These are phyloP conservation scores for Pestalotiopsis sp. DNA, from an alignment of 2,329 filamentous ascomycete species.

Conservation along the genomic window DNA sequence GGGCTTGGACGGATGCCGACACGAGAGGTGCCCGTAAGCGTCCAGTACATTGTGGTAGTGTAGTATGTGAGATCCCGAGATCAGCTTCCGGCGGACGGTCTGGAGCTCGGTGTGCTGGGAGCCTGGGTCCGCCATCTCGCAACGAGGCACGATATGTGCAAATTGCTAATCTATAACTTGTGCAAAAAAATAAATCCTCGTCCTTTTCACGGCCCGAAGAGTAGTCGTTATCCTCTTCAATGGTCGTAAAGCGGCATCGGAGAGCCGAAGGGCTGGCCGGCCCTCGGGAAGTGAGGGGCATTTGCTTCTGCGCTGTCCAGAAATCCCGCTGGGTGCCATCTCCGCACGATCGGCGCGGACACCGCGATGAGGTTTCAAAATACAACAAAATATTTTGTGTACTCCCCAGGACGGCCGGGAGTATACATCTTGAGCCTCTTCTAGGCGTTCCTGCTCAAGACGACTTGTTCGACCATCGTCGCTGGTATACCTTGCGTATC, in stretches of 20 bases:
- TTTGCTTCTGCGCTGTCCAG: not conserved
- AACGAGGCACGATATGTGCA: not conserved
- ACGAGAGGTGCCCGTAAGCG: slow-evolving; percentile 57
- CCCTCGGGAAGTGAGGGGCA: not conserved
- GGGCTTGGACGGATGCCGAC: slow-evolving; percentile 48
- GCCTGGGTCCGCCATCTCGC: not conserved
- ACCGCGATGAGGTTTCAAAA: not conserved
- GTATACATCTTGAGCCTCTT: too few species aligned
- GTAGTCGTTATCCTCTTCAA: not conserved
- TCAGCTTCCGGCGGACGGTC: slow-evolving; percentile 28
- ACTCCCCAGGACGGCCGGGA: not conserved
- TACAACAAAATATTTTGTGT: not conserved
- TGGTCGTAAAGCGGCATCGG: not conserved
- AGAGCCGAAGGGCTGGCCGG: not conserved
- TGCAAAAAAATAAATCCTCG: not conserved
- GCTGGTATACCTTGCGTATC: too few species aligned
- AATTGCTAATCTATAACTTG: not conserved
- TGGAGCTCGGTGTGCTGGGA: slow-evolving; percentile 4
- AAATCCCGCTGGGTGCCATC: not conserved
- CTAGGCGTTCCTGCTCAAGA: too few species aligned
- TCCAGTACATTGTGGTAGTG: slow-evolving; percentile 53
- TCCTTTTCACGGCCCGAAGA: not conserved
- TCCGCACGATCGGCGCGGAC: not conserved
- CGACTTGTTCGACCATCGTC: too few species aligned
- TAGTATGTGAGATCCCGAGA: slow-evolving; percentile 53